Base-by-base conservation (phyloP, 352 stramenopile species). In the Phytophthora parvispora region DNA sequence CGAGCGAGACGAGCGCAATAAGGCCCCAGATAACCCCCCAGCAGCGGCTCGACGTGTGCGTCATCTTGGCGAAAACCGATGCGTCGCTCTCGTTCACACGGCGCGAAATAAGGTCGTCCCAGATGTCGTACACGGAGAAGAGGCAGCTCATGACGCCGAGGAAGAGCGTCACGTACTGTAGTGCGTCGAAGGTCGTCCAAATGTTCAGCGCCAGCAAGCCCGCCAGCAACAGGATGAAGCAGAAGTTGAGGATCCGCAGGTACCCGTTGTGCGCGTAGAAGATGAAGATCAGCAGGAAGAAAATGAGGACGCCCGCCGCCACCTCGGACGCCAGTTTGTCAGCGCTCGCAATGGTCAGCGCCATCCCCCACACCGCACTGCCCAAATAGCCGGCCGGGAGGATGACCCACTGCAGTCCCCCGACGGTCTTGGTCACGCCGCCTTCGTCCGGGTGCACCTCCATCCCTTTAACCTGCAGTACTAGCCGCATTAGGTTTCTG, bases 111-210 rank as follows among this genome's bases (percentile, higher is more conserved):
- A 97, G 86, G 64, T 97, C 91, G 74, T 97, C 91, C 81, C 87
- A 97, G 52, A 97, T 97, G 70, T 97, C 91, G 69, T 97, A 97
- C 62, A 97, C 89, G 25, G 89, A 95, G 70, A 97, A 97, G 59
- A 96, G 84, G 58, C 91, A 95, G 81, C 88, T 96, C 91, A 97
- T 97, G 80, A 96, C 89, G 40, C 91, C 91, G 18, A 97, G 61
- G 55, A 97, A 95, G 55, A 97, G 87, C 58, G 89, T 92, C 67
- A 96, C 76, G 74, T 95, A 97, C 61, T 89, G 87, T 47, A 96
- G 72, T 9, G 83, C 80, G 42, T 95, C 67, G 67, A 87, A 83
- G 4, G 78, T 67, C 1, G 87, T 94, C 50, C 69, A 71, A 49
- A 94, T 73, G 52, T 93, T 89, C 51, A 95, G 64, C 22, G 86